phyloP scores from a whole-genome alignment of 345 rosid genomes.

The Camelina hispida region DNA sequence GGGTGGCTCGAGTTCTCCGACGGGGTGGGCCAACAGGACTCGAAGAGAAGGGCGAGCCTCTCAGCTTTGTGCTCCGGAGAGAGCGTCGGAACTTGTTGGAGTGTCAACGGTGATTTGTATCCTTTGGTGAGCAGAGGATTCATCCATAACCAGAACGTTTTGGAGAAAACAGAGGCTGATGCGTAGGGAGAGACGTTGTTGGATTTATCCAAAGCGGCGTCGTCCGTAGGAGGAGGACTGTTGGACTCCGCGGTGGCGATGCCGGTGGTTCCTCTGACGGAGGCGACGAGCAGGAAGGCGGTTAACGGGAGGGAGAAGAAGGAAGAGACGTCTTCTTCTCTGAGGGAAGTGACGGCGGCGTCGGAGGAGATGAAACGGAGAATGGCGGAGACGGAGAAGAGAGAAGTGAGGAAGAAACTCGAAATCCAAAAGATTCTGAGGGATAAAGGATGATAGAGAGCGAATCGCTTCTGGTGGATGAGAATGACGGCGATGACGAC shows the following conservation, averaged over 20 bases:
- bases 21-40: slow-evolving; percentile 75
- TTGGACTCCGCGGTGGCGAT: slow-evolving; percentile 44
- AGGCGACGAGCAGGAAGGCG: slow-evolving; percentile 54
- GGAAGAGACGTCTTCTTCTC: slow-evolving; percentile 61
- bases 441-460: slow-evolving; percentile 56
- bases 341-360: slow-evolving; percentile 43
- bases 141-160: slow-evolving; percentile 90
- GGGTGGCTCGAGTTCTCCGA: slow-evolving; percentile 69
- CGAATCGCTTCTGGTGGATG: slow-evolving; percentile 76
- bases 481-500: slow-evolving; percentile 59
- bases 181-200: slow-evolving; percentile 61
- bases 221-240: slow-evolving; percentile 33
- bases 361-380: slow-evolving; percentile 49
- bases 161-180: slow-evolving; percentile 71
- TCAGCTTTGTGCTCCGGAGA: slow-evolving; percentile 85
- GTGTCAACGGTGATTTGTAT: slow-evolving; percentile 73
- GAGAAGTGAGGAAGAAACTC: slow-evolving; percentile 50
- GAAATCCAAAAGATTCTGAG: slow-evolving; percentile 77
- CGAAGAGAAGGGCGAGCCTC: slow-evolving; percentile 65
- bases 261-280: slow-evolving; percentile 73
- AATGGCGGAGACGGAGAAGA: slow-evolving; percentile 62
- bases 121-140: slow-evolving; percentile 82
- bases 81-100: slow-evolving; percentile 73
- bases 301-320: slow-evolving; percentile 60
- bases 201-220: slow-evolving; percentile 51